These are phyloP conservation scores for Scedosporium apiospermum DNA, from an alignment of 2,329 filamentous ascomycete species.

Conservation along the genomic window DNA sequence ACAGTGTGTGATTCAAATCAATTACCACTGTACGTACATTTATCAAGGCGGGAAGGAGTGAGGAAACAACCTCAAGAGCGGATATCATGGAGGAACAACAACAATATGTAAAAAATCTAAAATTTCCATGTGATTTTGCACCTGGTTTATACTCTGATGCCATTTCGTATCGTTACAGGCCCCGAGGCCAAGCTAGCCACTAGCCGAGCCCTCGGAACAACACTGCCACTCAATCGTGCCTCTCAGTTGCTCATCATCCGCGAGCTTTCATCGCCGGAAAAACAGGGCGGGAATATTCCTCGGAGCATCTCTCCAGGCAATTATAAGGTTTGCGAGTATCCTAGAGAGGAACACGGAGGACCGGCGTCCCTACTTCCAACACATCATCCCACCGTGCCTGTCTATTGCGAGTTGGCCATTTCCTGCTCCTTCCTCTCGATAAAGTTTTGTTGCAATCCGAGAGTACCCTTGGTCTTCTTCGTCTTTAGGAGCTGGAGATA, in stretches of 20 bases:
- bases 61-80: too few relatives aligned
- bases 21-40: too few relatives aligned
- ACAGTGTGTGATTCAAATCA: too few relatives aligned
- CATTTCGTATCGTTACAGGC: background rate
- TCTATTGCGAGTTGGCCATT: slow-evolving; percentile 3
- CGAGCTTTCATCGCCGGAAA: too few relatives aligned
- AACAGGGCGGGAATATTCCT: too few relatives aligned
- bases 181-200: background rate
- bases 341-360: too few relatives aligned
- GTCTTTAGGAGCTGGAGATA: slow-evolving; percentile 71
- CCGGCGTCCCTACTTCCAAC: background rate
- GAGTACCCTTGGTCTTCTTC: slow-evolving; percentile 67
- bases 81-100: too few relatives aligned
- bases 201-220: background rate
- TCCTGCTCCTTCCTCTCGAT: slow-evolving; percentile 37
- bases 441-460: slow-evolving; percentile 75
- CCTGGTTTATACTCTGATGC: background rate
- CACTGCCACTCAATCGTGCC: background rate
- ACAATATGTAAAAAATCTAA: background rate
- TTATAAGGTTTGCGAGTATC: too few relatives aligned
- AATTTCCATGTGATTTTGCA: background rate
- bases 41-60: too few relatives aligned
- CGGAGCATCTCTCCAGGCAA: too few relatives aligned
- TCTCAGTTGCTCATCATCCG: background rate
- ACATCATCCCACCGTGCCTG: background rate